Evolutionary conservation across 2,329 filamentous ascomycete species (phyloP).

Genomic region (Phialocephala subalpina): DNA sequence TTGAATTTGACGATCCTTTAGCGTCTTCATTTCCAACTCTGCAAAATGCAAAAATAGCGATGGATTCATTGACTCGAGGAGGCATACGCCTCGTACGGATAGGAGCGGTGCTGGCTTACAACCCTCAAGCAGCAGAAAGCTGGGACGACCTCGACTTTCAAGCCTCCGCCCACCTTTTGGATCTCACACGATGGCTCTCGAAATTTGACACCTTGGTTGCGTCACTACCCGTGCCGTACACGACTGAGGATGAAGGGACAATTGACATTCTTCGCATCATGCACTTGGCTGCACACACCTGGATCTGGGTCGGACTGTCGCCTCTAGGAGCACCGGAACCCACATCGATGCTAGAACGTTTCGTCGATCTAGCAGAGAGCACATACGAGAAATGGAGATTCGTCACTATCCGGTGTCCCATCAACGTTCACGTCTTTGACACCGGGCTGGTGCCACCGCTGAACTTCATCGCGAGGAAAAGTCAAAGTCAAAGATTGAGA

Average conservation of each 20-base stretch:
- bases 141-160: neutral
- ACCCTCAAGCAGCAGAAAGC: neutral
- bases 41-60: neutral
- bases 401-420: neutral
- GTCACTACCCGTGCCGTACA: neutral
- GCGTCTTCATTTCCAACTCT: neutral
- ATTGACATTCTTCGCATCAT: constrained; percentile 17
- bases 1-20: neutral
- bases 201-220: constrained; percentile 3
- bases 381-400: constrained; percentile 18
- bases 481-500: neutral
- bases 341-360: neutral
- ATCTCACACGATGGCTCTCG: constrained; percentile 1
- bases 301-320: constrained; percentile 18
- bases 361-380: constrained; percentile 39
- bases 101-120: neutral
- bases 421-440: constrained; percentile 51
- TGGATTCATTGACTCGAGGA: neutral
- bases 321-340: neutral
- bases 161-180: neutral
- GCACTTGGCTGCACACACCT: constrained; percentile 16
- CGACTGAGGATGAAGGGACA: constrained; percentile 5
- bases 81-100: neutral
- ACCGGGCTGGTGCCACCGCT: constrained; percentile 52
- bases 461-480: constrained; percentile 47